phyloP scores from a whole-genome alignment of 371 early-diverging fungal genomes.

The Phascolomyces articulosus region DNA sequence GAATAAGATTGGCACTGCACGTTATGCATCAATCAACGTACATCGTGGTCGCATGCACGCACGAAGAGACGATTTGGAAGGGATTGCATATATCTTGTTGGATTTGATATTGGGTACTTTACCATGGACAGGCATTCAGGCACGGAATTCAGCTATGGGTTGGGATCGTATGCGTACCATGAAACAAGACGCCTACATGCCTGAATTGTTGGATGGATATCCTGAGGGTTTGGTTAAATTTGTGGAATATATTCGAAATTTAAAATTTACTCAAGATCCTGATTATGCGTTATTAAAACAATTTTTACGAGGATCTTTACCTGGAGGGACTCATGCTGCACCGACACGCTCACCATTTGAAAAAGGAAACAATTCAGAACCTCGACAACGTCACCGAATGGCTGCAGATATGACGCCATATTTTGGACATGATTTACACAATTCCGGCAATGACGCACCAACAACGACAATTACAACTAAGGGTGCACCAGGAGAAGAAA shows the following conservation, averaged over 20 bases:
- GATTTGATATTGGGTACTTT: constrained; percentile 59
- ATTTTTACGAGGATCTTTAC: constrained; percentile 38
- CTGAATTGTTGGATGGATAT: constrained; percentile 58
- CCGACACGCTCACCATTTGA: constrained; percentile 29
- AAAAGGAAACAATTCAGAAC: constrained; percentile 7
- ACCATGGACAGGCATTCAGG: constrained; percentile 69
- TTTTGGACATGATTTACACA: not conserved
- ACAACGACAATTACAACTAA: not conserved
- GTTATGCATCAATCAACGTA: constrained; percentile 65
- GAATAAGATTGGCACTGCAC: constrained; percentile 66
- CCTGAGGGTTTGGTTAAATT: constrained; percentile 62
- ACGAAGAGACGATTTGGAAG: constrained; percentile 67
- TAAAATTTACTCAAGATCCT: constrained; percentile 90
- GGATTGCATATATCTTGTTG: constrained; percentile 60
- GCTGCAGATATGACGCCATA: not conserved
- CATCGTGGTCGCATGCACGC: constrained; percentile 61
- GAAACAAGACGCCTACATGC: constrained; percentile 55
- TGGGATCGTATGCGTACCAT: constrained; percentile 67
- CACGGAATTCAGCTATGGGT: constrained; percentile 56
- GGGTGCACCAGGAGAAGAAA: not conserved
- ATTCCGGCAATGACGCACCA: not conserved
- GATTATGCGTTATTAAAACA: constrained; percentile 77
- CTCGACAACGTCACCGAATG: not conserved
- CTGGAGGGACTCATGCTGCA: constrained; percentile 28
- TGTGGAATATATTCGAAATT: constrained; percentile 74